phyloP scores from a whole-genome alignment of 2,329 filamentous ascomycete genomes.

The Aspergillus sp. region DNA sequence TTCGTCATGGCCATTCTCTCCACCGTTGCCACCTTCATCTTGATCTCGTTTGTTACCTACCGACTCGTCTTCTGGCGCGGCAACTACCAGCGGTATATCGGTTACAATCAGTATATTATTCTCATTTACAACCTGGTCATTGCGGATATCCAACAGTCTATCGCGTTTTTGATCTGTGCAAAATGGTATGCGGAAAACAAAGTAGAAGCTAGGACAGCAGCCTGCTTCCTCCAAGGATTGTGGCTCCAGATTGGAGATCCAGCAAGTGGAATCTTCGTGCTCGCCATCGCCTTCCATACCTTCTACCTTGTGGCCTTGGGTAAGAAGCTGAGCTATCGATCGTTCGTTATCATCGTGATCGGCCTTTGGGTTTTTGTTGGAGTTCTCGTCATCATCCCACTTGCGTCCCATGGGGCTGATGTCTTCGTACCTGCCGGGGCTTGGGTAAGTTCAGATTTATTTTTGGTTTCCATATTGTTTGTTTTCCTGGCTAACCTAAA shows the following conservation, averaged over 20 bases:
- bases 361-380: constrained; percentile 49
- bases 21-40: constrained; percentile 42
- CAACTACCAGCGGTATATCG: constrained; percentile 50
- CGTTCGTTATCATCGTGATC: constrained; percentile 46
- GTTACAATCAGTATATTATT: constrained; percentile 56
- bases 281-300: constrained; percentile 57
- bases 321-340: constrained; percentile 45
- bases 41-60: constrained; percentile 52
- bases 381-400: constrained; percentile 49
- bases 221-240: constrained; percentile 53
- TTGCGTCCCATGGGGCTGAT: constrained; percentile 40
- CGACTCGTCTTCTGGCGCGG: constrained; percentile 52
- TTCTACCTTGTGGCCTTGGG: constrained; percentile 51
- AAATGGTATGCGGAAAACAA: constrained; percentile 48
- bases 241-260: constrained; percentile 55
- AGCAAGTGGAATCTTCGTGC: constrained; percentile 53
- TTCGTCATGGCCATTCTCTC: constrained; percentile 50
- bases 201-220: constrained; percentile 45
- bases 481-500: constrained; percentile 2
- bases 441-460: constrained; percentile 40
- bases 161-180: constrained; percentile 51
- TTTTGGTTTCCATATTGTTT: not conserved
- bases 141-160: constrained; percentile 54
- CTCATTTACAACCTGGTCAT: constrained; percentile 55
- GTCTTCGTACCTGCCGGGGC: constrained; percentile 52